Evolutionary conservation across 768 basidiomycete genomes (phyloP), one percentile per base, ranked within the genome.

Genomic region (Tylopilus plumbeoviolaceoides): DNA sequence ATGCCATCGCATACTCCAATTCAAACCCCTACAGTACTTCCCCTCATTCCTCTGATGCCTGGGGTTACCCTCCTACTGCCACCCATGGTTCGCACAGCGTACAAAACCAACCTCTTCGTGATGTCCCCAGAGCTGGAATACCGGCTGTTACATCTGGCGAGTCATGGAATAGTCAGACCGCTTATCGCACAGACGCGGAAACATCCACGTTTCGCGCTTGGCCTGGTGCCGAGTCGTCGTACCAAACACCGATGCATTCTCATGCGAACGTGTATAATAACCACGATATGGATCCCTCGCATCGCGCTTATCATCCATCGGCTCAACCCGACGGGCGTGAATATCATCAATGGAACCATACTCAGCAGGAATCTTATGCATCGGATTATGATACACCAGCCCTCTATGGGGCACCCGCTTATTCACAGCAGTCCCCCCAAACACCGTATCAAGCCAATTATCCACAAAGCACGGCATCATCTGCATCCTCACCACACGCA

Each of bases 71-170:
- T 15, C 58, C 67, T 38, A 21, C 65, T 12, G 36, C 52, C 33
- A 64, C 36, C 48, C 76, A 53, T 61, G 70, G 53, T 52, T 67
- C 54, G 57, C 74, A 51, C 75, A 75, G 10, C 46, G 63, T 81
- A 72, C 59, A 81, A 66, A 66, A 72, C 72, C 76, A 79, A 2
- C 73, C 76, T 44, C 70, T 84, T 33, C 78, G 82, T 27, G 69
- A 67, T 44, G 46, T 71, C 42, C 54, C 30, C 42, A 61, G 69
- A 51, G 53, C 40, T 17, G 56, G 59, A 20, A 57, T 71, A 20
- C 58, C 61, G 11, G 20, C 56, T 15, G n/a, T 50, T 17, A 9
- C 61, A 7, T 10, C 56, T 9, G 48, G 14, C 27, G 69, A 69
- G 7, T 39, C 54, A 2, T 69, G 68, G 68, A 59, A 57, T 53